Percentiles rank a stretch among this genome's conserved stretches.
phyloP scores from a whole-genome alignment of 73 alveolate genomes.

The Paramecium sexaurelia region DNA sequence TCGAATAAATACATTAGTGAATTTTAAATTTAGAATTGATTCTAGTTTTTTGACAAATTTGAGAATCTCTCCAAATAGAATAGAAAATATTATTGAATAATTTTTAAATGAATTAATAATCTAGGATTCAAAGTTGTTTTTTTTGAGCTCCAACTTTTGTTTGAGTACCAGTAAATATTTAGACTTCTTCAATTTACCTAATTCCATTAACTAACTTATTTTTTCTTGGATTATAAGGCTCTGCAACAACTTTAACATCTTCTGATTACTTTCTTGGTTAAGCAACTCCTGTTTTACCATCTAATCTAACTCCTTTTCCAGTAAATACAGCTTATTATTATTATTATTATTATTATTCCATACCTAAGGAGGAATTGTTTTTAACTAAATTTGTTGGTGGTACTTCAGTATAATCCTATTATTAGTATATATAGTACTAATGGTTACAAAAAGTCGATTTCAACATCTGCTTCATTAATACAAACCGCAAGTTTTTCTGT shows the following conservation, averaged over 20 bases:
- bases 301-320: slow-evolving; percentile 79
- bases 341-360: slow-evolving; percentile 60
- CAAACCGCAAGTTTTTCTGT: slow-evolving; percentile 78
- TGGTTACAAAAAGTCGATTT: slow-evolving; percentile 95
- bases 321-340: slow-evolving; percentile 73
- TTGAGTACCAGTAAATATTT: neutral
- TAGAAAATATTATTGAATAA: too few species aligned
- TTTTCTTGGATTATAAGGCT: slow-evolving; percentile 91
- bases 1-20: too few species aligned
- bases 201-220: slow-evolving; percentile 85
- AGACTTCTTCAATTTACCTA: neutral
- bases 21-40: too few species aligned
- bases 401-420: slow-evolving; percentile 88
- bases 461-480: slow-evolving; percentile 94
- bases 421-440: slow-evolving; percentile 5
- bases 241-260: slow-evolving; percentile 69
- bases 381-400: slow-evolving; percentile 73
- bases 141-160: neutral
- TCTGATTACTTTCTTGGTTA: slow-evolving; percentile 77
- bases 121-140: neutral
- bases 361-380: slow-evolving; percentile 69
- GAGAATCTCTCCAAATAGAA: too few species aligned
- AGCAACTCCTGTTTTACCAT: slow-evolving; percentile 82
- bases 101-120: too few species aligned
- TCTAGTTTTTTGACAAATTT: too few species aligned